These are phyloP conservation scores for Scopulariopsis brevicaulis DNA, from an alignment of 2,329 filamentous ascomycete species.

Conservation along the genomic window DNA sequence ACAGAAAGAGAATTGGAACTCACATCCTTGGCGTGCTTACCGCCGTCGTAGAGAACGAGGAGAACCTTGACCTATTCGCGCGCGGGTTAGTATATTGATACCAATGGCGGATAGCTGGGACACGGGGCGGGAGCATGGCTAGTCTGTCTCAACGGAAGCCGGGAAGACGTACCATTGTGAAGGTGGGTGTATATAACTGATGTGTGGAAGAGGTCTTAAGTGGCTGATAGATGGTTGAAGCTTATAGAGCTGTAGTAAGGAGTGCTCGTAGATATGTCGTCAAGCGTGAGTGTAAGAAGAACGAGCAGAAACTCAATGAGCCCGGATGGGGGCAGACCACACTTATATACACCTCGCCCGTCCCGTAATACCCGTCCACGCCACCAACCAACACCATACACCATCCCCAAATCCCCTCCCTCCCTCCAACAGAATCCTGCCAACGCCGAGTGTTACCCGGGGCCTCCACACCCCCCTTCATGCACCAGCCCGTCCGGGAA, in stretches of 20 bases:
- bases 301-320: neutral
- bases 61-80: slow-evolving; percentile 76
- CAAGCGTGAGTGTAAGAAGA: neutral
- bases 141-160: neutral
- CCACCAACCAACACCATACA: neutral
- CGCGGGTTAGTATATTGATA: neutral
- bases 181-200: neutral
- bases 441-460: neutral
- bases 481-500: neutral
- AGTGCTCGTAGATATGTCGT: neutral
- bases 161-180: neutral
- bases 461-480: neutral
- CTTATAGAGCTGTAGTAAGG: neutral
- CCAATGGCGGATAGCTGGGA: neutral
- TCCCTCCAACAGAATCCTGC: neutral
- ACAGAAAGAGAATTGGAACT: slow-evolving; percentile 14
- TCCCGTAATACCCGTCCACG: neutral
- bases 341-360: neutral
- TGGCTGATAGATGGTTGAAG: neutral
- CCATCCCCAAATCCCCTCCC: neutral
- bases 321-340: neutral
- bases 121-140: neutral
- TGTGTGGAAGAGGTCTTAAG: neutral
- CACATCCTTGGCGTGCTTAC: slow-evolving; percentile 79
- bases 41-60: slow-evolving; percentile 85